Conservation (phyloP, 495 filamentous ascomycete species). For the Talaromyces stipitatus region DNA sequence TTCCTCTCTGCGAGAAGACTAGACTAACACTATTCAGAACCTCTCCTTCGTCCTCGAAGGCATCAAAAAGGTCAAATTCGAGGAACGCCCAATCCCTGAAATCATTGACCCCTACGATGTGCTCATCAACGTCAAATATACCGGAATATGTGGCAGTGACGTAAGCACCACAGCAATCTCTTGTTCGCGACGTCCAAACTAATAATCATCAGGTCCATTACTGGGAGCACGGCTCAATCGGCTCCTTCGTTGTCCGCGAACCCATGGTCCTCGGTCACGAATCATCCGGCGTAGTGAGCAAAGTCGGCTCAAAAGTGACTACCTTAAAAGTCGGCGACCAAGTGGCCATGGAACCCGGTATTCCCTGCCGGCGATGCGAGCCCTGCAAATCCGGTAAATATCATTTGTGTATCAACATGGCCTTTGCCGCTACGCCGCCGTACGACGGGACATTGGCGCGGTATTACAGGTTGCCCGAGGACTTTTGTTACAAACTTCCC, state of each 20-base stretch:
- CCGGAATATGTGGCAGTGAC: constrained; percentile 86
- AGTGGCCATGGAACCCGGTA: constrained; percentile 49
- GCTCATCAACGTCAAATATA: constrained; percentile 74
- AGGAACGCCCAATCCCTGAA: constrained; percentile 66
- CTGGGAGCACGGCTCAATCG: constrained; percentile 79
- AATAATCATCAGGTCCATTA: constrained; percentile 58
- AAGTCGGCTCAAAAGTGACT: constrained; percentile 51
- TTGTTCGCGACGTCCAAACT: background rate
- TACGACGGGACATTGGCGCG: constrained; percentile 48
- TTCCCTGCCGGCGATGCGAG: constrained; percentile 43
- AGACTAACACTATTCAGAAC: constrained; percentile 47
- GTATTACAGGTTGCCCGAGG: constrained; percentile 47
- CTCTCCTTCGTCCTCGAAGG: constrained; percentile 80
- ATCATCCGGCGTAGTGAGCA: constrained; percentile 66
- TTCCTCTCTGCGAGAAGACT: background rate
- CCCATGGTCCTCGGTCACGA: constrained; percentile 95
- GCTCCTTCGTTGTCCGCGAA: constrained; percentile 68
- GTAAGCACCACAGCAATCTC: too few relatives aligned
- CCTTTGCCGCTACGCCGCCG: constrained; percentile 47
- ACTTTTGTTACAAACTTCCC: constrained; percentile 49
- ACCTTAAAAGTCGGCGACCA: constrained; percentile 37
- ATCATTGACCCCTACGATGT: constrained; percentile 65
- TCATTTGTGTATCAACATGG: constrained; percentile 45
- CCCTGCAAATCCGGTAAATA: constrained; percentile 46
- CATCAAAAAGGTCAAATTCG: constrained; percentile 60